phyloP scores from a whole-genome alignment of 352 stramenopile genomes.

The Globisporangium okanoganense region DNA sequence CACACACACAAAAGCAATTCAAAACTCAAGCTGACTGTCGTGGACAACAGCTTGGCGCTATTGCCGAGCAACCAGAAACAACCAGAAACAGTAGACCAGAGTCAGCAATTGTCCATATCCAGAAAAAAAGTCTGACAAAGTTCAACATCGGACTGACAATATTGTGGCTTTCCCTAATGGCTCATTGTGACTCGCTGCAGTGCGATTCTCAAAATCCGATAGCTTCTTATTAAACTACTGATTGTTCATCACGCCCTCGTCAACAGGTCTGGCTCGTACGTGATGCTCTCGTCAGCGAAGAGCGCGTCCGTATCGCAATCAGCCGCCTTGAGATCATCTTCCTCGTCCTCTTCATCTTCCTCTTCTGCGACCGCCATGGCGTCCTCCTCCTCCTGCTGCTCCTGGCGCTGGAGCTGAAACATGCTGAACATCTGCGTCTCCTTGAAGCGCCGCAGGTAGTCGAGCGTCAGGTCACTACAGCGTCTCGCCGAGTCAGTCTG shows the following conservation, averaged over 20 bases:
- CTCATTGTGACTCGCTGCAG: too few species aligned
- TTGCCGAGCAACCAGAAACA: not conserved
- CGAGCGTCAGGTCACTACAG: constrained; percentile 46
- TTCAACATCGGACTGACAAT: not conserved
- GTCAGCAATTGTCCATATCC: not conserved
- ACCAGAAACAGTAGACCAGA: not conserved
- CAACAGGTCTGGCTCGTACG: constrained; percentile 1
- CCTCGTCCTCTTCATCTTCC: constrained; percentile 24
- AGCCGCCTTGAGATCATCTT: constrained; percentile 20
- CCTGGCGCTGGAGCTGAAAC: constrained; percentile 43
- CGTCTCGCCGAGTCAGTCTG: constrained; percentile 13
- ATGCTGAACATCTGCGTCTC: constrained; percentile 86
- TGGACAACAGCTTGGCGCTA: too few species aligned
- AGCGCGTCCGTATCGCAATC: constrained; percentile 4
- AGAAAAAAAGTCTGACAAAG: not conserved
- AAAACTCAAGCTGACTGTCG: not conserved
- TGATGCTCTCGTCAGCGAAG: constrained; percentile 5
- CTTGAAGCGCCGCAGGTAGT: constrained; percentile 65
- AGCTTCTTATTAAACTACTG: too few species aligned
- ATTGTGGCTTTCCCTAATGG: not conserved
- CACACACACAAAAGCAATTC: not conserved
- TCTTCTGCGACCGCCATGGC: constrained; percentile 22
- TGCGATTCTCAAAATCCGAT: not conserved
- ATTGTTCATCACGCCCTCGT: too few species aligned
- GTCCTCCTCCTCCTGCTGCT: constrained; percentile 28